phyloP scores from a whole-genome alignment of 129 eudicot genomes.

The Apium graveolens region DNA sequence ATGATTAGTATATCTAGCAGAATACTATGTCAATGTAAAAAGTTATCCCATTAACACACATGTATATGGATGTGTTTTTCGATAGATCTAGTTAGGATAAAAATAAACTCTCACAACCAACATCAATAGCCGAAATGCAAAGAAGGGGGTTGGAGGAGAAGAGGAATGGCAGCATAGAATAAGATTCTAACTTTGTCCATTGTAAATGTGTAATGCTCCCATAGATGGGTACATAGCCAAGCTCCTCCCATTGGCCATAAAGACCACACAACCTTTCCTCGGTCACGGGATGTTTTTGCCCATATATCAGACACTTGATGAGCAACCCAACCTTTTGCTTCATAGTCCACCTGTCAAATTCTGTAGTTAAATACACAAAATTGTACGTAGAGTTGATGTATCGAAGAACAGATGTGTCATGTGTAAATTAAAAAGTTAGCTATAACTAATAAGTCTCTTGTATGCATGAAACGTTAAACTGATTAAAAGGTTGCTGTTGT shows the following conservation, averaged over 20 bases:
- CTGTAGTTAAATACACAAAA: constrained; percentile 22
- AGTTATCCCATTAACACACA: no score
- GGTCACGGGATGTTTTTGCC: constrained; percentile 89
- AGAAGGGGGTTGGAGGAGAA: neutral
- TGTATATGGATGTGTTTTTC: no score
- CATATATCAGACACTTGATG: constrained; percentile 92
- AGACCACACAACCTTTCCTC: constrained; percentile 84
- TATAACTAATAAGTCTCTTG: neutral
- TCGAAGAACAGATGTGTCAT: neutral
- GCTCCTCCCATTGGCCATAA: constrained; percentile 98
- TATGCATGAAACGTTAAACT: no score
- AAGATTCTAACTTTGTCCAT: constrained; percentile 56
- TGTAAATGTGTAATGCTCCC: constrained; percentile 91
- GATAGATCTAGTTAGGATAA: no score
- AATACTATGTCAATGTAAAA: neutral
- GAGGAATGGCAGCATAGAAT: neutral
- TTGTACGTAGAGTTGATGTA: constrained; percentile 5
- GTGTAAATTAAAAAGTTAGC: neutral
- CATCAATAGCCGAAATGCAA: neutral
- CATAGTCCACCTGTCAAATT: constrained; percentile 63
- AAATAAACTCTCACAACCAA: neutral
- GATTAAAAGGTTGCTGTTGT: no score
- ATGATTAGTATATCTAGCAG: neutral
- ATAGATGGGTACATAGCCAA: constrained; percentile 92
- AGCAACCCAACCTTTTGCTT: constrained; percentile 77